Conservation (phyloP, 176 grass and related monocot species). For the maize (Zea mays) region DNA sequence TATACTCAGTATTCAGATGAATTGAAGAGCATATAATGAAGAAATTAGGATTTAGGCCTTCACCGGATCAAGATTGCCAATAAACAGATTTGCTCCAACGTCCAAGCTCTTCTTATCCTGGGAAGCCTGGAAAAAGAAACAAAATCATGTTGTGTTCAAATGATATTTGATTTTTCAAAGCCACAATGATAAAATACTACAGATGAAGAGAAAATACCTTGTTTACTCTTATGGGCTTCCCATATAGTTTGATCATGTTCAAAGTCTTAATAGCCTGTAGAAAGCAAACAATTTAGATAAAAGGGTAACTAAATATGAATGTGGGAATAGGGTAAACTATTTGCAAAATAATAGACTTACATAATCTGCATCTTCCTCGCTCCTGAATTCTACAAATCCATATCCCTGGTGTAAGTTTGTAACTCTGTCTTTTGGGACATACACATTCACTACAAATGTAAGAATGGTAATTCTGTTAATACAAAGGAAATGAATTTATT, state of each 20-base stretch:
- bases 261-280: constrained; percentile 94
- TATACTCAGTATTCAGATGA: constrained; percentile 16
- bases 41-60: constrained; percentile 30
- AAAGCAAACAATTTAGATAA: constrained; percentile 26
- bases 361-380: constrained; percentile 97
- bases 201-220: constrained; percentile 49
- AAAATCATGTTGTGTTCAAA: constrained; percentile 30
- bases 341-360: constrained; percentile 45
- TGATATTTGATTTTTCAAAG: neutral
- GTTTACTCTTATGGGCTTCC: constrained; percentile 97
- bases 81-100: constrained; percentile 97
- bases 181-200: neutral
- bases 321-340: neutral
- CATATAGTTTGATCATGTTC: constrained; percentile 99
- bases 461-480: constrained; percentile 9
- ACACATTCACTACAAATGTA: constrained; percentile 89
- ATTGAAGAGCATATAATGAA: constrained; percentile 23
- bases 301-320: neutral
- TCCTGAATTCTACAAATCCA: constrained; percentile 97
- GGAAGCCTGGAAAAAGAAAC: constrained; percentile 71
- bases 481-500: neutral
- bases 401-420: constrained; percentile 99
- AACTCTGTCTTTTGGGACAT: constrained; percentile 99
- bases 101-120: constrained; percentile 99
- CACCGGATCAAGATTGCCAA: constrained; percentile 97